phyloP scores from a whole-genome alignment of 2,329 filamentous ascomycete genomes.

The Colletotrichum falcatum region DNA sequence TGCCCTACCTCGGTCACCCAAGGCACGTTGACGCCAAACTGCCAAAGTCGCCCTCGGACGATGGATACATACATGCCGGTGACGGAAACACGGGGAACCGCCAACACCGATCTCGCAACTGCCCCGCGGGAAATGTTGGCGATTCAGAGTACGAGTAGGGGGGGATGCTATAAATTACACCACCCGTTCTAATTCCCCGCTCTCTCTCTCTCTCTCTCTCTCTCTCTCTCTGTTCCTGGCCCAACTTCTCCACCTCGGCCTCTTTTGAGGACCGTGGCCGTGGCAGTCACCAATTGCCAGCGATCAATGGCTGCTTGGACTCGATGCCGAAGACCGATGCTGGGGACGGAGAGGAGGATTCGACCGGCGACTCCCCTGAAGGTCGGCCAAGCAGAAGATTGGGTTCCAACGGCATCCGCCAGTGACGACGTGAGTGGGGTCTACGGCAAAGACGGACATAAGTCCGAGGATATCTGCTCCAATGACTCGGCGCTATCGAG shows the following conservation, averaged over 20 bases:
- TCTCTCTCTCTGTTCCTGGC: background rate
- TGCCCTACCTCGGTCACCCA: background rate
- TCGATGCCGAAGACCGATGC: background rate
- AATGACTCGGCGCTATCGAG: no score
- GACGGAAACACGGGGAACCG: no score
- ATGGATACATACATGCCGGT: no score
- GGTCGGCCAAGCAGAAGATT: background rate
- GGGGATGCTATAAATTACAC: no score
- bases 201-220: no score
- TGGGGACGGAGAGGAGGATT: background rate
- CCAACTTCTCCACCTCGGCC: background rate
- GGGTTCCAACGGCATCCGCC: no score
- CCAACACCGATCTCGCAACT: background rate
- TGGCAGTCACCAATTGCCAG: background rate
- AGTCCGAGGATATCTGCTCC: background rate
- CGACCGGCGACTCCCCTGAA: background rate
- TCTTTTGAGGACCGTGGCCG: background rate
- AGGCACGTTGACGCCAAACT: background rate
- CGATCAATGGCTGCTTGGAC: background rate
- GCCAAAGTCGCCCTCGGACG: background rate
- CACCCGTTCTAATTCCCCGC: no score
- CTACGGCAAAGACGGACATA: background rate
- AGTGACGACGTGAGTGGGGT: no score
- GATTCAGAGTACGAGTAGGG: no score
- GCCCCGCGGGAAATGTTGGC: no score